Evolutionary conservation across 2,329 filamentous ascomycete species (phyloP).

Genomic region (Rachicladosporium sp.): DNA sequence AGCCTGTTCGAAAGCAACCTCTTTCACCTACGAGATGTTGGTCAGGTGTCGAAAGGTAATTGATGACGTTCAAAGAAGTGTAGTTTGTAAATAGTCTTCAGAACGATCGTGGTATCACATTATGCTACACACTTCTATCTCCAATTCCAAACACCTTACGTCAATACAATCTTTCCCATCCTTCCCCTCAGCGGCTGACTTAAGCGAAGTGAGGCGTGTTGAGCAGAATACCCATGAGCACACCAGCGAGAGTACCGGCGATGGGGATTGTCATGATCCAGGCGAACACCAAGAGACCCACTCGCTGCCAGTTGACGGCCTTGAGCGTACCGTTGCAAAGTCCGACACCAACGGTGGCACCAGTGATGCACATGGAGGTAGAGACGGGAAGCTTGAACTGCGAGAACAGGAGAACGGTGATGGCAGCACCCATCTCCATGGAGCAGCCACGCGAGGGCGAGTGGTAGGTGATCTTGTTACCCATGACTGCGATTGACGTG

Average conservation of each 20-base stretch:
- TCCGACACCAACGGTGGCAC: slow-evolving; percentile 50
- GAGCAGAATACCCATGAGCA: slow-evolving; percentile 50
- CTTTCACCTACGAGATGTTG: too few species aligned
- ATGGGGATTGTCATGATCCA: slow-evolving; percentile 51
- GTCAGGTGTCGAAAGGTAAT: too few species aligned
- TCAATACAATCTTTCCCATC: not conserved
- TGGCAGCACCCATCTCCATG: slow-evolving; percentile 49
- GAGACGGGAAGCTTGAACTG: slow-evolving; percentile 51
- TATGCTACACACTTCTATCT: too few species aligned
- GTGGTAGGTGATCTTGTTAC: slow-evolving; percentile 48
- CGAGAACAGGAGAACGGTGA: slow-evolving; percentile 53
- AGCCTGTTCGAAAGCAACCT: too few species aligned
- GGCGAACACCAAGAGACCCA: slow-evolving; percentile 46
- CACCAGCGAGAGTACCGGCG: slow-evolving; percentile 45
- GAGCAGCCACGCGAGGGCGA: slow-evolving; percentile 48
- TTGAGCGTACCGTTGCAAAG: slow-evolving; percentile 47
- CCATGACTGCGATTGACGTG: slow-evolving; percentile 26
- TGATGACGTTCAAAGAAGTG: too few species aligned
- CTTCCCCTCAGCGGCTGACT: not conserved
- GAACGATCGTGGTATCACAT: too few species aligned
- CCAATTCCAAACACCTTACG: too few species aligned
- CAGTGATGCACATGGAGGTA: slow-evolving; percentile 53
- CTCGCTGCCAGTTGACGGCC: slow-evolving; percentile 52
- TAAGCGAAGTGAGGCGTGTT: slow-evolving; percentile 40
- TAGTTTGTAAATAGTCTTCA: too few species aligned